Percentiles rank a stretch among this genome's conserved stretches.
Conservation (phyloP, 1,139 yeast species). For the Geotrichum australiense region DNA sequence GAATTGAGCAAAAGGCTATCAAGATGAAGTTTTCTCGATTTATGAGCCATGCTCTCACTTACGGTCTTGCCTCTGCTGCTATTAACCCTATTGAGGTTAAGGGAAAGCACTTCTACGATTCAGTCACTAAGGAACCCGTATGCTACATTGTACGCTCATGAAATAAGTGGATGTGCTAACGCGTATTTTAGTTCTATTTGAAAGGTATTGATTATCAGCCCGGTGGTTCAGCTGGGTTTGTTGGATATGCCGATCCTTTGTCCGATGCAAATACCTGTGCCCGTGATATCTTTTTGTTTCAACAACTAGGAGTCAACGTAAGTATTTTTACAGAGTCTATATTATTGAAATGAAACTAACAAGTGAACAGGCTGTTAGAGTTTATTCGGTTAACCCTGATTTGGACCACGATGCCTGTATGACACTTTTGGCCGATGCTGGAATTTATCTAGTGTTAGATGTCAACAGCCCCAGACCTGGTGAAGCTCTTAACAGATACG, state of each 20-base stretch:
- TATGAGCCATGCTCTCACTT: too few species aligned
- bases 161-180: slow-evolving; percentile 10
- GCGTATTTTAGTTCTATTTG: slow-evolving; percentile 51
- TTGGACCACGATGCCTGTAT: slow-evolving; percentile 82
- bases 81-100: slow-evolving; percentile 39
- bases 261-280: slow-evolving; percentile 64
- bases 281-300: slow-evolving; percentile 67
- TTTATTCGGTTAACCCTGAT: slow-evolving; percentile 70
- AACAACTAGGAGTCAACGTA: slow-evolving; percentile 69
- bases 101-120: slow-evolving; percentile 69
- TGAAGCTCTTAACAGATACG: slow-evolving; percentile 63
- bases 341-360: slow-evolving; percentile 23
- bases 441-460: slow-evolving; percentile 80
- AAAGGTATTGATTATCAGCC: slow-evolving; percentile 86
- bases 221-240: slow-evolving; percentile 71
- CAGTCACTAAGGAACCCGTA: slow-evolving; percentile 71
- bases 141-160: too few species aligned
- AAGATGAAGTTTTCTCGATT: too few species aligned
- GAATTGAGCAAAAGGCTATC: too few species aligned
- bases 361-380: slow-evolving; percentile 32
- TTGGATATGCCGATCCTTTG: slow-evolving; percentile 43
- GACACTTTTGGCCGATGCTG: slow-evolving; percentile 78
- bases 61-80: slow-evolving; percentile 16
- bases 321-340: slow-evolving; percentile 22
- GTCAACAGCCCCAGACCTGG: slow-evolving; percentile 70